Conservation (phyloP, 192 early-diverging fungal species). For the Spizellomyces punctatus region DNA sequence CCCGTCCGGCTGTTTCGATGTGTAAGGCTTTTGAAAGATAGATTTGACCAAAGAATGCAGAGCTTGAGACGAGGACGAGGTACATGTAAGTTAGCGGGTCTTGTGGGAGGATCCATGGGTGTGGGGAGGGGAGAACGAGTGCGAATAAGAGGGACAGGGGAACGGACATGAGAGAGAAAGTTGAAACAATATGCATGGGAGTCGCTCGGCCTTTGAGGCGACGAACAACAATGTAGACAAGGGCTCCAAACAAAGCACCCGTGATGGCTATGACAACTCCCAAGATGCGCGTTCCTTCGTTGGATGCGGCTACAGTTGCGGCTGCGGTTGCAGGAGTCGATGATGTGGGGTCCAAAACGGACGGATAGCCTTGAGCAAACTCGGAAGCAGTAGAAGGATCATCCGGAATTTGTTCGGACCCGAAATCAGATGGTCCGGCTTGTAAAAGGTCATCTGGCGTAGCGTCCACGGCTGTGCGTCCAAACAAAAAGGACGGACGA, state of each 20-base stretch:
- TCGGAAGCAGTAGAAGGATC: neutral
- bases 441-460: constrained; percentile 28
- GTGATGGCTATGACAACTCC: constrained; percentile 23
- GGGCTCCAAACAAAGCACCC: constrained; percentile 31
- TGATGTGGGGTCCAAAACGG: neutral
- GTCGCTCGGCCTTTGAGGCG: constrained; percentile 11
- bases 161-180: constrained; percentile 28
- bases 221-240: constrained; percentile 25
- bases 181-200: constrained; percentile 22
- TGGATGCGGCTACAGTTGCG: neutral
- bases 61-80: constrained; percentile 4
- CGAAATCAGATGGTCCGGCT: constrained; percentile 7
- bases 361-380: neutral
- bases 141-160: constrained; percentile 8
- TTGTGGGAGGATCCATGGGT: constrained; percentile 17
- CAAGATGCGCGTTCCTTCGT: neutral
- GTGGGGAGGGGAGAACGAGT: constrained; percentile 5
- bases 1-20: constrained; percentile 25
- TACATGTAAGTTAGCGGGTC: constrained; percentile 29
- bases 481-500: constrained; percentile 34
- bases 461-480: neutral
- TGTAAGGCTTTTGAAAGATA: constrained; percentile 24
- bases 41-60: constrained; percentile 28
- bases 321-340: neutral
- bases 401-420: constrained; percentile 7